Base-by-base conservation (phyloP, 2,329 filamentous ascomycete species). In the Aaosphaeria arxii region DNA sequence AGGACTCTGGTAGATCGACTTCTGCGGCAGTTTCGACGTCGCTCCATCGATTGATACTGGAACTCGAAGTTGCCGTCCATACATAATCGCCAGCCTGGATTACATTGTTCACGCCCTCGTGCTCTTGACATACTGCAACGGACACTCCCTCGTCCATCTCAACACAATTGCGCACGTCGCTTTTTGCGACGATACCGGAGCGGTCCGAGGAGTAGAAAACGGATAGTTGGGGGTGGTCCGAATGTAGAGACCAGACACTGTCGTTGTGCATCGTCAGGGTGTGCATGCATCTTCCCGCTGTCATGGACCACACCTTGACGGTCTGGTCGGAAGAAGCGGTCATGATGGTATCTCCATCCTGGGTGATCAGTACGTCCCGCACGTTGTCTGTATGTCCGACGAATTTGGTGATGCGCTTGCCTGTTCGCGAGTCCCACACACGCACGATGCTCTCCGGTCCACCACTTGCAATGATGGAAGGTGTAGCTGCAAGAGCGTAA, bases 221-320 rank as follows among this genome's bases (percentile, higher is more conserved):
- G 7, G 87, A 86, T 4, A 99, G 80, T 49, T 87, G 81, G 1
- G 91, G 91, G 59, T 95, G 84, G 46, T 92, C 86, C 0, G 94
- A 96, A 71, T 88, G 95, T 24, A 99, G 78, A 1, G 90, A 95
- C 94, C 94, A 99, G 24, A 99, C 89, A 66, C 91, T 96, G 65
- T 96, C 91, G 65, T 95, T 95, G 73, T 99, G 94, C 94, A 99
- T 99, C 46, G 91, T 96, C 59, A 99, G 81, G 0, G 94, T 99
- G 71, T 96, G 90, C 87, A 97, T 92, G 77, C 94, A 99, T 58
- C 94, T 82, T 47, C 94, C 94, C 24, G 91, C 92, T 7, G 89
- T 94, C 58, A 97, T 86, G 57, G 91, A 96, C 94, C 94, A 99
- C 49, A 97, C 84, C 74, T 99, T 99, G 75, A 99, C 87, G 0